phyloP scores from a whole-genome alignment of 2,329 filamentous ascomycete species.

The Fusarium kyushuense region DNA sequence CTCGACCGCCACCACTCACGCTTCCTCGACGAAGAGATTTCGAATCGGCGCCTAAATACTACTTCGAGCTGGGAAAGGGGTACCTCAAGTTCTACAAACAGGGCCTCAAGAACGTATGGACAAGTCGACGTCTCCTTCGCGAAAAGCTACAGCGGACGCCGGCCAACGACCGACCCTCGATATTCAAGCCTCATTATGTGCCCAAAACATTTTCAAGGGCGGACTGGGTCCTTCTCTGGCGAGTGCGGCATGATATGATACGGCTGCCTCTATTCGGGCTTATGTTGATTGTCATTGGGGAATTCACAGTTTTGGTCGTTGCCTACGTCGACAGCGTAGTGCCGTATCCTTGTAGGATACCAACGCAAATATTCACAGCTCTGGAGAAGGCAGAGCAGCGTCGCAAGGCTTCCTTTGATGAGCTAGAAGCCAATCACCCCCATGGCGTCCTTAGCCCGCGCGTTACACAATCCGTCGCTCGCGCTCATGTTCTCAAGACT shows the following conservation, averaged over 20 bases:
- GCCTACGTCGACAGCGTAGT: slow-evolving; percentile 77
- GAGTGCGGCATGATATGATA: slow-evolving; percentile 78
- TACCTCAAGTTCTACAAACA: slow-evolving; percentile 90
- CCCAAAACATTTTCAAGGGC: slow-evolving; percentile 65
- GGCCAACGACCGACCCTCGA: slow-evolving; percentile 65
- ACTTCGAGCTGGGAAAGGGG: slow-evolving; percentile 75
- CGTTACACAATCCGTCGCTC: slow-evolving; percentile 49
- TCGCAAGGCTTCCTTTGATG: slow-evolving; percentile 62
- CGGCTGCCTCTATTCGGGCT: slow-evolving; percentile 83
- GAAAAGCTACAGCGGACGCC: slow-evolving; percentile 59
- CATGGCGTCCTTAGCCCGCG: slow-evolving; percentile 53
- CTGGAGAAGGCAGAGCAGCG: slow-evolving; percentile 67
- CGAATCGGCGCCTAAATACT: slow-evolving; percentile 58
- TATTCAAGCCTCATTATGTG: slow-evolving; percentile 52
- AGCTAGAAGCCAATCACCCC: slow-evolving; percentile 51
- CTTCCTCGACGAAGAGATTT: slow-evolving; percentile 66
- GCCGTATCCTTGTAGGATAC: slow-evolving; percentile 85
- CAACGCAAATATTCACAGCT: slow-evolving; percentile 73
- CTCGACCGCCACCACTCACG: slow-evolving; percentile 76
- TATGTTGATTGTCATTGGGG: slow-evolving; percentile 82
- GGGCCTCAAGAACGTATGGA: slow-evolving; percentile 79
- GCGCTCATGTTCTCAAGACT: slow-evolving; percentile 57
- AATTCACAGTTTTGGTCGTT: slow-evolving; percentile 86
- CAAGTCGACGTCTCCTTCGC: slow-evolving; percentile 70
- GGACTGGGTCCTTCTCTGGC: slow-evolving; percentile 76